phyloP scores from a whole-genome alignment of 306 rosid species.

The Mucuna pruriens region DNA sequence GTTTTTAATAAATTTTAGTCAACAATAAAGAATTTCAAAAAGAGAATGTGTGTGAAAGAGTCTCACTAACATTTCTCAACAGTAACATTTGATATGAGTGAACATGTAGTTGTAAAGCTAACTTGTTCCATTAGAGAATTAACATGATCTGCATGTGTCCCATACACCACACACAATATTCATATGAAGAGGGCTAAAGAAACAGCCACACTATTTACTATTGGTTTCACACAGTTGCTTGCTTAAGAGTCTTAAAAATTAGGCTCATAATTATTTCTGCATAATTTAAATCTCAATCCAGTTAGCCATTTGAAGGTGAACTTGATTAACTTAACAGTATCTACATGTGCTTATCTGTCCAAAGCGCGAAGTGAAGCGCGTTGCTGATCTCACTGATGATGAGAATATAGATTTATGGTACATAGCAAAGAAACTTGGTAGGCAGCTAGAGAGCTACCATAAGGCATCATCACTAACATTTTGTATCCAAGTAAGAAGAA shows the following conservation, averaged over 20 bases:
- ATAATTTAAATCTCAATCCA: neutral
- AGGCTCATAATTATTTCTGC: neutral
- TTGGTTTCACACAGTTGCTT: neutral
- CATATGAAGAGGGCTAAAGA: neutral
- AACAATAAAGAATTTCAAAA: too few species aligned
- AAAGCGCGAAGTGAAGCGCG: constrained; percentile 88
- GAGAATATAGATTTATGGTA: constrained; percentile 81
- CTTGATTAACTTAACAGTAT: constrained; percentile 63
- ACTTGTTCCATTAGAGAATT: neutral
- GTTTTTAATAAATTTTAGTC: too few species aligned
- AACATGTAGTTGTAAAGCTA: neutral
- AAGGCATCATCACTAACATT: constrained; percentile 83
- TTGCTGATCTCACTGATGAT: constrained; percentile 74
- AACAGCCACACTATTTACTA: neutral
- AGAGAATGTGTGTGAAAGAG: too few species aligned
- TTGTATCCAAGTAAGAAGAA: constrained; percentile 71
- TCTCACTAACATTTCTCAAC: too few species aligned
- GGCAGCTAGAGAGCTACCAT: constrained; percentile 76
- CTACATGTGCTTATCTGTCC: constrained; percentile 88
- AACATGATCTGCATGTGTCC: neutral
- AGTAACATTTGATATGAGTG: neutral
- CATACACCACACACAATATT: neutral
- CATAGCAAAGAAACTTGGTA: constrained; percentile 81
- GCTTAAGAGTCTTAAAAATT: neutral
- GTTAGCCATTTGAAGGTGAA: neutral